Evolutionary conservation across 1,284 basidiomycete genomes (phyloP).

Genomic region (Boletus albobrunnescens): DNA sequence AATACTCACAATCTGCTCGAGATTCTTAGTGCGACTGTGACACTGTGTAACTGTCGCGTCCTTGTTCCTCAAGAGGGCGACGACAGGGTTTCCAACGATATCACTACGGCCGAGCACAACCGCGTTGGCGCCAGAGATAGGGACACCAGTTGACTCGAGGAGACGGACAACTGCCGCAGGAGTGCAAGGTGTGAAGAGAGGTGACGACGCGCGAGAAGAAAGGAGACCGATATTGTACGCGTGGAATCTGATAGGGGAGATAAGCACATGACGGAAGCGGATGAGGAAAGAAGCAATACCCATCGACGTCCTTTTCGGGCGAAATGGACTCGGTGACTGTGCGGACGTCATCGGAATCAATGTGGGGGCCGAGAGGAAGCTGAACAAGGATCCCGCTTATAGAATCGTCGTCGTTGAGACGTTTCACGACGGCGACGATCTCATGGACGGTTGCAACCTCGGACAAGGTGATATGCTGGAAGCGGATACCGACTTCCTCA

Average conservation of each 20-base stretch:
- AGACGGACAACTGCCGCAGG: constrained; percentile 91
- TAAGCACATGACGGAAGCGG: constrained; percentile 5
- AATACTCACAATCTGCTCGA: constrained; percentile 69
- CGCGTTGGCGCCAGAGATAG: constrained; percentile 74
- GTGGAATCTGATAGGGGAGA: constrained; percentile 68
- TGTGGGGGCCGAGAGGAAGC: constrained; percentile 89
- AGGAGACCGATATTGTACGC: constrained; percentile 98
- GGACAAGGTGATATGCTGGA: constrained; percentile 77
- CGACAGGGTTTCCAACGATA: constrained; percentile 96
- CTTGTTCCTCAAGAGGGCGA: constrained; percentile 82
- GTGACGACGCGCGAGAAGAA: constrained; percentile 85
- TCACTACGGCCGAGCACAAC: constrained; percentile 97
- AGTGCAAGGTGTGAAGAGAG: constrained; percentile 93
- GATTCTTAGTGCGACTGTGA: constrained; percentile 84
- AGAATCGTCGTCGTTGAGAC: constrained; percentile 80
- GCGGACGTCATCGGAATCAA: constrained; percentile 83
- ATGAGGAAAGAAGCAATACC: constrained; percentile 46
- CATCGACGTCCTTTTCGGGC: constrained; percentile 96
- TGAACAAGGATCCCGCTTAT: constrained; percentile 95
- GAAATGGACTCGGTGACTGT: constrained; percentile 91
- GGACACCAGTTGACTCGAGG: constrained; percentile 79
- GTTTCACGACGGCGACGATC: constrained; percentile 74
- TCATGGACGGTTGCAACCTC: constrained; percentile 73
- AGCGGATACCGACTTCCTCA: constrained; percentile 89
- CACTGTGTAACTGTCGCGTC: constrained; percentile 98